These are phyloP conservation scores for Ascochyta lentis DNA, from an alignment of 2,329 filamentous ascomycete species.

Conservation along the genomic window DNA sequence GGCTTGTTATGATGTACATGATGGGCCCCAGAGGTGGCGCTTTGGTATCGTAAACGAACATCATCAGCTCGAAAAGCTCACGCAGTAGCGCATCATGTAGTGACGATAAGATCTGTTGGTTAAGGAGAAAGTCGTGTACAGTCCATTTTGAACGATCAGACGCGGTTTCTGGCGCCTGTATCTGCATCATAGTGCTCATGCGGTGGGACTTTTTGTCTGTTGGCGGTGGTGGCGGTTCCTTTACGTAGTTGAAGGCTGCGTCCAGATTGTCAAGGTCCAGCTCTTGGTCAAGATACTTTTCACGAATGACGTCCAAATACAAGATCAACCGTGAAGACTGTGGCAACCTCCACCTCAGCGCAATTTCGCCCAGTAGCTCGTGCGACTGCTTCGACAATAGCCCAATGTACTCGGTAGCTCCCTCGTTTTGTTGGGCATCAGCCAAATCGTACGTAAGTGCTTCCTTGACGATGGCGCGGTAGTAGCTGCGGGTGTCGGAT, in stretches of 20 bases:
- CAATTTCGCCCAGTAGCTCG: conserved; percentile 85
- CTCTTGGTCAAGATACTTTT: conserved; percentile 85
- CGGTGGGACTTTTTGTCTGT: conserved; percentile 66
- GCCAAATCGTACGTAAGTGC: conserved; percentile 70
- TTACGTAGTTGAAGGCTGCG: conserved; percentile 80
- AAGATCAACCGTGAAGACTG: conserved; percentile 79
- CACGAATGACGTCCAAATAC: conserved; percentile 82
- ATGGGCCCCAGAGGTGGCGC: conserved; percentile 79
- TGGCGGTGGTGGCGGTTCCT: conserved; percentile 67
- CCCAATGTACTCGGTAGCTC: conserved; percentile 57
- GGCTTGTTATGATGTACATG: conserved; percentile 80
- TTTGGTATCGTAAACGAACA: conserved; percentile 89
- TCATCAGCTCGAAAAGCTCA: conserved; percentile 86
- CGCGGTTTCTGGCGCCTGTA: conserved; percentile 44
- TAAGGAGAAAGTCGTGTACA: conserved; percentile 59
- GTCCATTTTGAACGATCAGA: conserved; percentile 61
- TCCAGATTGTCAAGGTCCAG: conserved; percentile 83
- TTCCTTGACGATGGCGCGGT: conserved; percentile 80
- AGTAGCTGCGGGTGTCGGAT: conserved; percentile 79
- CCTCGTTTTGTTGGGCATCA: conserved; percentile 53
- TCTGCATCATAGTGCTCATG: conserved; percentile 54
- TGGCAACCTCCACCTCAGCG: conserved; percentile 87
- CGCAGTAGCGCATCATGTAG: conserved; percentile 83
- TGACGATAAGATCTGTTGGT: conserved; percentile 75
- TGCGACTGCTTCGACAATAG: conserved; percentile 76